Evolutionary conservation across 805 yeast species (phyloP), one percentile per base, ranked within the genome.

Genomic region (Zygoascus tannicola): DNA sequence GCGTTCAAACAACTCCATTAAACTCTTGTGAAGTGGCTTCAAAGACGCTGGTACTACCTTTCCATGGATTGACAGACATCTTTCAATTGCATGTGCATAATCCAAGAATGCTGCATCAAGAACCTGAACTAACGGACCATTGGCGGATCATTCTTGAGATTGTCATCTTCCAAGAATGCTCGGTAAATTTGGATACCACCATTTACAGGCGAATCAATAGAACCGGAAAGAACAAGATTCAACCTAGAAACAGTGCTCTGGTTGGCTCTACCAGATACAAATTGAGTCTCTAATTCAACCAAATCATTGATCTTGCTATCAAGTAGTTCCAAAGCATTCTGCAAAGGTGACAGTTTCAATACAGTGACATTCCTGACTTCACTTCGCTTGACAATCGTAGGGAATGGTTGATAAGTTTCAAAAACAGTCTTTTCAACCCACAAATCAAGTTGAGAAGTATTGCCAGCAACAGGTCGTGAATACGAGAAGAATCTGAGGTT

Each of bases 361-460:
- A 69, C 68, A 5, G 59, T 62, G 7, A 73, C 66, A 2, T 56
- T 46, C 48, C 71, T 73, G 51, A 86, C 75, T 56, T 83, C 92
- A 52, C 87, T 76, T 62, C 94, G 71, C 58, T 85, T 83, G 83
- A 85, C 82, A 60, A 86, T 71, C 0, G 94, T 81, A 21, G 96
- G 96, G 78, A 86, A 86, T 5, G 85, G 73, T 44, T 81, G 72
- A 39, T 60, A 67, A 0, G 95, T 83, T 50, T 78, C 85, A 65
- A 78, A 86, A 1, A 84, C 80, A 5, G 82, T 75, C 63, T 86
- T 94, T 57, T 86, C 94, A 16, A 88, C 85, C 95, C 95, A 86
- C 54, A 86, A 66, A 55, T 85, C 86, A 43, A 76, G 71, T 5
- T 83, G 80, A 8, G 81, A 72, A 0, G 78, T 74, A 1, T 84